Evolutionary conservation across 768 basidiomycete species (phyloP), one percentile per base, ranked within the genome.

Genomic region (Butyriboletus loyo): DNA sequence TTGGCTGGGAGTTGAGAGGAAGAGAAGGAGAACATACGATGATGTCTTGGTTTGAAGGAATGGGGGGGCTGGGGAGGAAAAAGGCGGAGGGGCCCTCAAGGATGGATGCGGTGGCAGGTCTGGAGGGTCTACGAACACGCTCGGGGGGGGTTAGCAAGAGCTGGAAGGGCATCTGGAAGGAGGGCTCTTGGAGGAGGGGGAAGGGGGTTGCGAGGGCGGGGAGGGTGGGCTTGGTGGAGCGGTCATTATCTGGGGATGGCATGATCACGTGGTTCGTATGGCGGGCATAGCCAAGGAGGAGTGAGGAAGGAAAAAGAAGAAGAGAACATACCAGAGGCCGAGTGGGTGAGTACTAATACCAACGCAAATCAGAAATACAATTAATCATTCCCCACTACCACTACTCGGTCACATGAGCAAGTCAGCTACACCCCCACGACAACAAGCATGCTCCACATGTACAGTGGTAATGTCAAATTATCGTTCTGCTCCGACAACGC

Each of bases 401-500:
- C 56, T 54, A 61, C 45, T 39, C 37, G 36, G 59, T 64, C 63
- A 64, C 63, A 52, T 67, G 64, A 66, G 49, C 24, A 27, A n/a
- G 28, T 8, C 47, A 15, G 15, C 54, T 62, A 65, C 53, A 56
- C 57, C 49, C 73, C 76, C 7, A 78, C 75, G 45, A 93, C 71
- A 30, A 86, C 85, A 31, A 93, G 75, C 73, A 92, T 76, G 65
- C 89, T 88, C 93, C 94, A 99, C 76, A 95, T 85, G 69, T 88
- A 98, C 70, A 98, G 73, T n/a, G 97, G 96, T 56, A 99, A 75
- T 37, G 91, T 92, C 59, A 99, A 77, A 72, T 99, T 99, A 72
- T 99, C 97, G 71, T 98, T 98, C 73, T 99, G 97, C 65, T 87
- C 87, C 19, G 92, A 92, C 51, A 94, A 71, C 15, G 93, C 97